Evolutionary conservation across 176 grass and related monocot species (phyloP).

Genomic region (Phyllostachys edulis): DNA sequence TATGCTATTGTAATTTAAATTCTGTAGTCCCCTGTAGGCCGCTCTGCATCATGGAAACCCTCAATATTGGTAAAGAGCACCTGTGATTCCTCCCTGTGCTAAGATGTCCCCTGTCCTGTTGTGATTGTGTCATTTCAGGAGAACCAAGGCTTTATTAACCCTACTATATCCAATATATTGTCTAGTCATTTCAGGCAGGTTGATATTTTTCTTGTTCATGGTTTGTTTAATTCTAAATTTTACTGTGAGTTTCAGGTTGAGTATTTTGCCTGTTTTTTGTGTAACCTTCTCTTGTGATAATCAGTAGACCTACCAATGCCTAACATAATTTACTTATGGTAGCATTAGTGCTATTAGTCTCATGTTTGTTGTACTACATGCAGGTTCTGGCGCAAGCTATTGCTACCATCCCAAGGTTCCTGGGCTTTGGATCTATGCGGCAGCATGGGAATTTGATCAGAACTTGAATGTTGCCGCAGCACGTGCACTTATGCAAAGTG

Average conservation of each 20-base stretch:
- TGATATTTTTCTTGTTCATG: not conserved
- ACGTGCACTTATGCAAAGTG: constrained; percentile 88
- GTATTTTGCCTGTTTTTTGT: too few species aligned
- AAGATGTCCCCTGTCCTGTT: too few species aligned
- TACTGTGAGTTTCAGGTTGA: not conserved
- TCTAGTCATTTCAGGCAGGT: too few species aligned
- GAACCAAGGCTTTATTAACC: too few species aligned
- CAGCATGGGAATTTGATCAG: constrained; percentile 96
- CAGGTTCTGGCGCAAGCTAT: constrained; percentile 61
- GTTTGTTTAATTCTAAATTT: not conserved
- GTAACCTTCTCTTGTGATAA: not conserved
- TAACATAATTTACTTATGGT: not conserved
- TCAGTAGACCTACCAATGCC: not conserved
- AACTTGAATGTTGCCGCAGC: constrained; percentile 89
- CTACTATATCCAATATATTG: too few species aligned
- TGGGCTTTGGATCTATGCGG: constrained; percentile 97
- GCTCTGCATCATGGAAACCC: too few species aligned
- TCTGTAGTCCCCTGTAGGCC: too few species aligned
- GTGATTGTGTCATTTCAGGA: too few species aligned
- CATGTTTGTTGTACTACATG: constrained; percentile 21
- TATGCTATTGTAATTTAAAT: too few species aligned
- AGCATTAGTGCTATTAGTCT: not conserved
- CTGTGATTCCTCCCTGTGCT: too few species aligned
- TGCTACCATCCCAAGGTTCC: constrained; percentile 67
- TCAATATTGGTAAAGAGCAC: too few species aligned